Evolutionary conservation across 371 early-diverging fungal genomes (phyloP).

Genomic region (Rhizopus delemar): DNA sequence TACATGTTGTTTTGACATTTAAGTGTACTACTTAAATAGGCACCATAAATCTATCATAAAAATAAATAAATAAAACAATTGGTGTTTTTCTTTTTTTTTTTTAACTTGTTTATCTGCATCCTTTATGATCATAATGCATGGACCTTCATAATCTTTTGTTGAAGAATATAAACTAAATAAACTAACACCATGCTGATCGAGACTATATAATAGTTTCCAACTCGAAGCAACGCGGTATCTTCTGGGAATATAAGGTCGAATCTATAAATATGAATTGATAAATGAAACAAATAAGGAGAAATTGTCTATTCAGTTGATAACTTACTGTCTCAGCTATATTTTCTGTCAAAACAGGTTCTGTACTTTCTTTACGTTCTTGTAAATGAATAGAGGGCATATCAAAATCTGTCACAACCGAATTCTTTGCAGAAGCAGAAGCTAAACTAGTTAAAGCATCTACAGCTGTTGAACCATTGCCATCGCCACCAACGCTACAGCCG

Average conservation of each 20-base stretch:
- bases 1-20: conserved; percentile 61
- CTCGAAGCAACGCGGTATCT: conserved; percentile 62
- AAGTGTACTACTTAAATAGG: conserved; percentile 77
- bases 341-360: conserved; percentile 51
- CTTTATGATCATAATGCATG: conserved; percentile 72
- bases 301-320: not conserved
- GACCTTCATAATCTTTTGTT: conserved; percentile 61
- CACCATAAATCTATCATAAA: conserved; percentile 79
- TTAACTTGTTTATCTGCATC: conserved; percentile 67
- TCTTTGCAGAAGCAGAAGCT: not conserved
- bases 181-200: conserved; percentile 92
- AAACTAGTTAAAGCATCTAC: conserved; percentile 13
- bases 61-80: not conserved
- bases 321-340: conserved; percentile 52
- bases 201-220: conserved; percentile 84
- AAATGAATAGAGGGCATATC: conserved; percentile 45
- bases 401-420: conserved; percentile 2
- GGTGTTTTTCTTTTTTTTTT: conserved; percentile 1
- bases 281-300: not conserved
- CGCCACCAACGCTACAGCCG: not conserved
- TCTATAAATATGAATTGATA: conserved; percentile 13
- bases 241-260: conserved; percentile 60
- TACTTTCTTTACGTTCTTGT: conserved; percentile 39
- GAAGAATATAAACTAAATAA: conserved; percentile 76
- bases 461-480: conserved; percentile 15